Evolutionary conservation across 164 flowering plant species (phyloP).

Genomic region (Kalanchoe fedtschenkoi): DNA sequence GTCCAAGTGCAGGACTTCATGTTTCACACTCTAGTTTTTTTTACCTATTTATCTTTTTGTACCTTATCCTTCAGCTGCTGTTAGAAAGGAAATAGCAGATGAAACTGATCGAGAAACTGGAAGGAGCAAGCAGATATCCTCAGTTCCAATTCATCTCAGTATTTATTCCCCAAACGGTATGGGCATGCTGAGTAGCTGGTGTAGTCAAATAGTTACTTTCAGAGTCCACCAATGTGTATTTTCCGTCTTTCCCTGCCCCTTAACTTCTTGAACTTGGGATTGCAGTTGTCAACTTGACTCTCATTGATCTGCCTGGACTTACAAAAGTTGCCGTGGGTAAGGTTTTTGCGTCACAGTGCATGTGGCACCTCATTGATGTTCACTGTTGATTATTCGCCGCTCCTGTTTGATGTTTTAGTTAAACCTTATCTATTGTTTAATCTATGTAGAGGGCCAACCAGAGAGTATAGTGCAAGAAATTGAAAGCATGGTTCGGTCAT

Average conservation of each 20-base stretch:
- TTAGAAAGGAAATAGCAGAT: slow-evolving; percentile 84
- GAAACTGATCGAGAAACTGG: slow-evolving; percentile 98
- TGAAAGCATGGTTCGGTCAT: slow-evolving; percentile 83
- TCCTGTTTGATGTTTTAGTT: not conserved
- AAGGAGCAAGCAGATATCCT: slow-evolving; percentile 59
- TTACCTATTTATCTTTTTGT: not conserved
- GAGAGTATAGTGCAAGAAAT: slow-evolving; percentile 72
- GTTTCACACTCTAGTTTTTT: not conserved
- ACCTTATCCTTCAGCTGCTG: slow-evolving; percentile 50
- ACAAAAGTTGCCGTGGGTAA: slow-evolving; percentile 47
- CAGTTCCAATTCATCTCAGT: slow-evolving; percentile 88
- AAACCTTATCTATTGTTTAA: slow-evolving; percentile 5
- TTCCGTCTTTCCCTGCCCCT: not conserved
- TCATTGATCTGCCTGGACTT: slow-evolving; percentile 47
- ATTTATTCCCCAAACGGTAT: slow-evolving; percentile 88
- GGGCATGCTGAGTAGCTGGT: not conserved
- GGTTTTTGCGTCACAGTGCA: slow-evolving; percentile 5
- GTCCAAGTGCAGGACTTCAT: no score
- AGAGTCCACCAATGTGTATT: no score
- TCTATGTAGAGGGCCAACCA: slow-evolving; percentile 55
- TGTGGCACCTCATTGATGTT: not conserved
- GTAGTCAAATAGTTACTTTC: not conserved
- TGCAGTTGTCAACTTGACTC: slow-evolving; percentile 46
- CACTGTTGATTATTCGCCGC: not conserved
- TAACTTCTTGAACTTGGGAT: not conserved